Percentiles rank a stretch among this genome's conserved stretches.
Conservation (phyloP, 2,329 filamentous ascomycete genomes). For the Fusarium drepaniforme region DNA sequence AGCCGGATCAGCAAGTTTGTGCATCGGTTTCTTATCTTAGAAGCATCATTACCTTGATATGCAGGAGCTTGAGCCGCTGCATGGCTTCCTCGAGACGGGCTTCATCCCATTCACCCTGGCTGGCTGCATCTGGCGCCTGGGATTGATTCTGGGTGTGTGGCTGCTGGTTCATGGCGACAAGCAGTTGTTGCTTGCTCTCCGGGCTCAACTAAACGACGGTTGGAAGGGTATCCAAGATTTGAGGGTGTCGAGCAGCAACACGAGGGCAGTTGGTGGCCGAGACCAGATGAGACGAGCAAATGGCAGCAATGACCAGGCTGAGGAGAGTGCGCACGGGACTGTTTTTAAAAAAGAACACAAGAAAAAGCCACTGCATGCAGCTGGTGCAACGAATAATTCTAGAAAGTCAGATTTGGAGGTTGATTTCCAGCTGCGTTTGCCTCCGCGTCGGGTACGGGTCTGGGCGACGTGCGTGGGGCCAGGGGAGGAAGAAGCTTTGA, state of each 20-base stretch:
- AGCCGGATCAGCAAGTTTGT: slow-evolving; percentile 33
- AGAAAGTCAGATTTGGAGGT: slow-evolving; percentile 31
- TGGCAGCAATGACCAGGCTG: slow-evolving; percentile 20
- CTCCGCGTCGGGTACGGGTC: slow-evolving; percentile 20
- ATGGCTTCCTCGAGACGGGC: slow-evolving; percentile 62
- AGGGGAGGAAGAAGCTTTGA: slow-evolving; percentile 41
- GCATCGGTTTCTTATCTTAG: slow-evolving; percentile 20
- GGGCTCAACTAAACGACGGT: slow-evolving; percentile 2
- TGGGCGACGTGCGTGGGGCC: slow-evolving; percentile 41
- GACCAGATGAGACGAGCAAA: slow-evolving; percentile 11
- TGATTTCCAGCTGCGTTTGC: slow-evolving; percentile 9
- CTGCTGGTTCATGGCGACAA: slow-evolving; percentile 38
- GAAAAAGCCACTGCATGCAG: slow-evolving; percentile 10
- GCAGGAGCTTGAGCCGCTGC: slow-evolving; percentile 65
- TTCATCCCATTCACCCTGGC: slow-evolving; percentile 59
- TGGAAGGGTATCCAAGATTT: slow-evolving; percentile 16
- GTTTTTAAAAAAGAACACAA: slow-evolving; percentile 19
- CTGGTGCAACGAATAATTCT: slow-evolving; percentile 35
- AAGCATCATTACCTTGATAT: slow-evolving; percentile 60
- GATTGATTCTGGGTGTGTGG: slow-evolving; percentile 30
- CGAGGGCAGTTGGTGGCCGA: slow-evolving; percentile 21
- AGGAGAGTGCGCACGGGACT: slow-evolving; percentile 14
- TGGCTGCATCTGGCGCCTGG: slow-evolving; percentile 35
- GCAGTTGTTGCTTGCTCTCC: slow-evolving; percentile 13
- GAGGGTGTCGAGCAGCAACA: slow-evolving; percentile 30